Evolutionary conservation across 352 stramenopile species (phyloP), one percentile per base, ranked within the genome.

Genomic region (Nothophytophthora sp.): DNA sequence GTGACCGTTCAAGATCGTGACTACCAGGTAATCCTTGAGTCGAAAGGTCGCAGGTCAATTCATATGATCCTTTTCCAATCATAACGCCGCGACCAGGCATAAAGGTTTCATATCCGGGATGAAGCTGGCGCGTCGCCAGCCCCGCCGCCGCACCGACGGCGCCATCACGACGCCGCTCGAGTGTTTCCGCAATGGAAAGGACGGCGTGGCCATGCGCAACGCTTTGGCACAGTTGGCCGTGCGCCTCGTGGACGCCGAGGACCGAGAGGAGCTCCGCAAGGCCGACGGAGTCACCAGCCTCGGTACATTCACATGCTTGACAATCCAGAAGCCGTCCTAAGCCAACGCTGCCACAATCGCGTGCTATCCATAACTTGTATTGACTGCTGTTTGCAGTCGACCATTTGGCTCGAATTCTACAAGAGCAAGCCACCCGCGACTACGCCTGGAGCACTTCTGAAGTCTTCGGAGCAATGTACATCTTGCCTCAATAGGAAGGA

Each of bases 221-320:
- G 67, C 72, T 3, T 49, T 90, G 8, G 74, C 76, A 4, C 66
- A 86, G 35, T 50, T 90, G 35, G 69, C 79, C 19, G 81, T 88
- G 74, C 64, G 76, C 22, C 59, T 90, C 1, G 44, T 76, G 18
- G 67, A 86, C 29, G 22, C 57, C 3, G 52, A 82, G 3, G 79
- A 88, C 38, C 74, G 81, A 15, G 38, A 70, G 11, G 70, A 75
- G 9, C 89, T 92, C 53, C 65, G 67, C 3, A 63, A 68, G 12
- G 65, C 60, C 10, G 79, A 92, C 37, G 81, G 81, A 8, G 56
- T 72, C 0, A 89, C 75, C 2, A 49, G 73, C 9, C 59, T 92
- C 10, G 34, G 79, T 88, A 60, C 6, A 55, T 32, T 7, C 25
- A 4, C 5, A n/a, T 46, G 12, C 22, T 34, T 34, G 16, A n/a